phyloP scores from a whole-genome alignment of 495 filamentous ascomycete species.

The Neurospora africana region DNA sequence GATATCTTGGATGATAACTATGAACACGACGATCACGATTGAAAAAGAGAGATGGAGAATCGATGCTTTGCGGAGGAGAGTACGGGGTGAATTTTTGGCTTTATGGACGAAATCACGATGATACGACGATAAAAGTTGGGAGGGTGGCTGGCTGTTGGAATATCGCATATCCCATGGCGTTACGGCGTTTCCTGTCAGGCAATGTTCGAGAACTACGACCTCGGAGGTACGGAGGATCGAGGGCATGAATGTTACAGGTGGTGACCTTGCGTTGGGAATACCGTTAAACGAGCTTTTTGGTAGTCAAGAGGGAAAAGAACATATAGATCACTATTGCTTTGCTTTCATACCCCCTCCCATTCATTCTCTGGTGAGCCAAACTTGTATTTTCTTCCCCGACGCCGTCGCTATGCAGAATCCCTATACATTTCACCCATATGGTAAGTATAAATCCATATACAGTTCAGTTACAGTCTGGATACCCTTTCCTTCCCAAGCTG shows the following conservation, averaged over 20 bases:
- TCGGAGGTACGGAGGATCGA: background rate
- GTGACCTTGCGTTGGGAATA: background rate
- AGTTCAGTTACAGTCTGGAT: background rate
- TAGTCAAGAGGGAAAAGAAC: background rate
- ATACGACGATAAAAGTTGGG: background rate
- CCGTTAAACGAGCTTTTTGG: background rate
- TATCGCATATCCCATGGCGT: background rate
- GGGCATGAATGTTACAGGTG: background rate
- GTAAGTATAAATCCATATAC: background rate
- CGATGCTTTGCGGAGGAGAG: background rate
- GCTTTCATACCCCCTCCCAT: background rate
- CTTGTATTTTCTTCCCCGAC: constrained; percentile 21
- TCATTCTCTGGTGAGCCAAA: background rate
- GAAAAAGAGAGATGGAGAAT: background rate
- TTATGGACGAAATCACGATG: background rate
- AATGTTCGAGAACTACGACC: background rate
- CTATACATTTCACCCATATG: background rate
- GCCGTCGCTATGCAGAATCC: constrained; percentile 42
- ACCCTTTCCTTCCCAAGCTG: background rate
- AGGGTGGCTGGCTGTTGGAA: background rate
- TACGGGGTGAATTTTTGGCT: background rate
- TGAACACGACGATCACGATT: background rate
- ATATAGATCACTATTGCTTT: background rate
- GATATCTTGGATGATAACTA: background rate
- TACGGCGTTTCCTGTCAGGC: background rate